Evolutionary conservation across 805 yeast genomes (phyloP), one percentile per base, ranked within the genome.

Genomic region (Zygoascus flipseniorum): DNA sequence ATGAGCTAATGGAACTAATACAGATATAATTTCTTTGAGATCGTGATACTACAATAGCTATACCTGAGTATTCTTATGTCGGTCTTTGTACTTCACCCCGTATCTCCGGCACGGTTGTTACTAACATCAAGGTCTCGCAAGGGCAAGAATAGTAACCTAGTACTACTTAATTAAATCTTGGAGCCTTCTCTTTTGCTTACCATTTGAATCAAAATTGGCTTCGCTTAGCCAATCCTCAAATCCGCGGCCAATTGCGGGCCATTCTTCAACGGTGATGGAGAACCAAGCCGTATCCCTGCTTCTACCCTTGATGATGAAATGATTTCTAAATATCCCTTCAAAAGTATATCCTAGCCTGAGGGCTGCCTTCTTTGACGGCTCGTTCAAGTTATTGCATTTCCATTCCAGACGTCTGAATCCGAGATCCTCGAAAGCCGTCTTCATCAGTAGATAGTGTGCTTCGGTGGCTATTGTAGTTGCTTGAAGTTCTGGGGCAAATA

Each of bases 331-430:
- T 1, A 58, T 53, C 8, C 72, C 72, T 50, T 69, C 73, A 43
- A 48, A 62, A n/a, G 53, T 54, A 52, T 65, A 69, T 11, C 73
- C 72, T 14, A 67, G 55, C 10, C 72, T 60, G 8, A 46, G 32
- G 0, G 72, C 72, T 1, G 71, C 69, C n/a, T 53, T 56, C 45
- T 55, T 55, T 1, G 71, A 67, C 1, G 68, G 66, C 13, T 45
- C 61, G 46, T 69, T 67, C 32, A 62, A 58, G 39, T 60, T 57
- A 54, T 68, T 62, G 54, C 72, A 69, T 52, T 65, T 68, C 73
- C 73, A 69, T 52, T 68, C 71, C 47, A 57, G 61, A 14, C 72
- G 59, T 18, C 73, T 58, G 54, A 66, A 65, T 2, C 65, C 62
- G 45, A 66, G 56, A 9, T 41, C 53, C 1, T 64, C 67, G 48